These are phyloP conservation scores for Cystobasidium onofrii DNA, from an alignment of 768 basidiomycete species.

Conservation along the genomic window DNA sequence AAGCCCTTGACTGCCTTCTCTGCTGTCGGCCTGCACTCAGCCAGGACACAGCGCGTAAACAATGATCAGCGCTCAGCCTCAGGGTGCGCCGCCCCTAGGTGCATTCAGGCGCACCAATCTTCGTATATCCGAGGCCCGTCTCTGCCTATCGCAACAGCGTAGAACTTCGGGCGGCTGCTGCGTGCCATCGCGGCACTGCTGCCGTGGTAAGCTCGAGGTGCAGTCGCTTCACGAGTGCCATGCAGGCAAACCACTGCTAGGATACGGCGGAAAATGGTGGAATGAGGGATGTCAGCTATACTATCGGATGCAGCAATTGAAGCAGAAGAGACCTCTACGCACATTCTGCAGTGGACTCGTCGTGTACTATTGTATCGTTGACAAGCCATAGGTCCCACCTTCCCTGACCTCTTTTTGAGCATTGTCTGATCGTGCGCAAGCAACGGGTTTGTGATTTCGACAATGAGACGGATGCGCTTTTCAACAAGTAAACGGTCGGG, in stretches of 20 bases:
- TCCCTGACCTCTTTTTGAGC: too few species aligned
- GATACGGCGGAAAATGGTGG: not conserved
- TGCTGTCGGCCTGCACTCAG: not conserved
- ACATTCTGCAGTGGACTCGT: too few species aligned
- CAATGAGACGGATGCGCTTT: too few species aligned
- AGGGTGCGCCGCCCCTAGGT: not conserved
- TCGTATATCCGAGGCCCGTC: conserved; percentile 9
- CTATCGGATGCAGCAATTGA: too few species aligned
- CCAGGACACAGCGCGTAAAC: conserved; percentile 4
- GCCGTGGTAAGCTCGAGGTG: not conserved
- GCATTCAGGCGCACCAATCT: not conserved
- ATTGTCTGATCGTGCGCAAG: too few species aligned
- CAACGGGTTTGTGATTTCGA: too few species aligned
- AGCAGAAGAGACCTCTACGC: too few species aligned
- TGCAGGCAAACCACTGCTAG: not conserved
- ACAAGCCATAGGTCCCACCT: too few species aligned
- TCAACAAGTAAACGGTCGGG: too few species aligned
- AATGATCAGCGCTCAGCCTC: not conserved
- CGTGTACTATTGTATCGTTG: too few species aligned
- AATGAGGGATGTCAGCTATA: too few species aligned
- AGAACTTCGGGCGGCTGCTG: conserved; percentile 16
- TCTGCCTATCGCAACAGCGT: conserved; percentile 16
- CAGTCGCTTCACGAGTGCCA: not conserved
- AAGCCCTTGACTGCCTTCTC: not conserved
- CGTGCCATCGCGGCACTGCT: not conserved